Base-by-base conservation (phyloP, 192 early-diverging fungal genomes). In the Ambispora gerdemannii region DNA sequence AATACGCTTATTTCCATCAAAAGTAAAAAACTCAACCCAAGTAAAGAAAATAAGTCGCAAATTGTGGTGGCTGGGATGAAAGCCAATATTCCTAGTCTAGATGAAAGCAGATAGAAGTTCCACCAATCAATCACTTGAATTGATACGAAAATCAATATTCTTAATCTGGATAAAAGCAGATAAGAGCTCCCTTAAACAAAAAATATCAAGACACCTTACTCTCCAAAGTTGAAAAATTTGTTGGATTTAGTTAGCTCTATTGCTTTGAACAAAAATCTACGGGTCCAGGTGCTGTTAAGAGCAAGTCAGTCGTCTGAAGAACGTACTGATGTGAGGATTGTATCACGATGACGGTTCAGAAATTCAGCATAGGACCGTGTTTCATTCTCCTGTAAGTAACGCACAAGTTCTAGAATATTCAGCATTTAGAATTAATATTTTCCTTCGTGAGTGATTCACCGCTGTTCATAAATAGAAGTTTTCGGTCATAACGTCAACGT, bases 381-480 rank as follows among this genome's bases (percentile, higher is more conserved):
- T 56, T 19, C 25, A 27, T 56, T 19, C 53, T 56, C 53, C 17
- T 56, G 8, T 27, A 56, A 56, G 53, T 56, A 56, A 55, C 4
- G 53, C 17, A 55, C 53, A 55, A 55, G 53, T 55, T 55, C 53
- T 55, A 55, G 53, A 55, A 55, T 55, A 25, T 55, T 20, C 25
- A 55, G 53, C 17, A 55, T 22, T 47, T 47, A 47, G 43, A 47
- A 47, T n/a, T n/a, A n/a, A n/a, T n/a, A n/a, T n/a, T n/a, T n/a
- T n/a, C n/a, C n/a, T n/a, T n/a, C n/a, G n/a, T n/a, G n/a, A n/a
- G n/a, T n/a, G n/a, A n/a, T n/a, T n/a, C n/a, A n/a, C n/a, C n/a
- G n/a, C n/a, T n/a, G n/a, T n/a, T n/a, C n/a, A n/a, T n/a, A n/a
- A n/a, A n/a, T n/a, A n/a, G n/a, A n/a, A n/a, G n/a, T n/a, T n/a